phyloP scores from a whole-genome alignment of 805 yeast genomes.

The Lachancea kluyveri region DNA sequence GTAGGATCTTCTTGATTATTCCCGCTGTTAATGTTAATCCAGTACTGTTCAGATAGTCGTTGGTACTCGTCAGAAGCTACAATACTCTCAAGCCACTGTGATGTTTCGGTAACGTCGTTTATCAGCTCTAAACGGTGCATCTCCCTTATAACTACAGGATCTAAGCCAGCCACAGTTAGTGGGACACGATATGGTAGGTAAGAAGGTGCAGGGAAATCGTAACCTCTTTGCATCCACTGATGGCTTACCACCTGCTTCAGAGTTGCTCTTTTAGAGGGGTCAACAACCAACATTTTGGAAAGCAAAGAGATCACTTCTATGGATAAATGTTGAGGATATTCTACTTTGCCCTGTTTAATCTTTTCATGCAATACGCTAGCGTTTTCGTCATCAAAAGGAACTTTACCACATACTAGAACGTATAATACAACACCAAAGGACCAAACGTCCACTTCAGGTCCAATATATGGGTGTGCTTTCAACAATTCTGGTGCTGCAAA shows the following conservation, averaged over 20 bases:
- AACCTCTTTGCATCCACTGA: slow-evolving; percentile 94
- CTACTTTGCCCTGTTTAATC: slow-evolving; percentile 87
- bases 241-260: slow-evolving; percentile 75
- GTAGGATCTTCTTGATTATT: slow-evolving; percentile 60
- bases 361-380: slow-evolving; percentile 89
- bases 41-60: slow-evolving; percentile 23
- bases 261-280: slow-evolving; percentile 74
- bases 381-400: slow-evolving; percentile 94
- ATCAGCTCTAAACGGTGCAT: slow-evolving; percentile 80
- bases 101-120: slow-evolving; percentile 47
- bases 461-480: slow-evolving; percentile 85
- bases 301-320: slow-evolving; percentile 74
- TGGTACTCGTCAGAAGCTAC: slow-evolving; percentile 59
- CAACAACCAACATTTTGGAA: slow-evolving; percentile 86
- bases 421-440: slow-evolving; percentile 94
- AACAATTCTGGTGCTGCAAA: slow-evolving; percentile 98
- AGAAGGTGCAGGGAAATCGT: slow-evolving; percentile 62
- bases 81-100: slow-evolving; percentile 48
- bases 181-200: slow-evolving; percentile 79
- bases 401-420: slow-evolving; percentile 94
- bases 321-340: slow-evolving; percentile 79
- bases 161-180: slow-evolving; percentile 33
- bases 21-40: slow-evolving; percentile 14
- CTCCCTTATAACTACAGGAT: slow-evolving; percentile 59
- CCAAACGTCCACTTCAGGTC: slow-evolving; percentile 98